Conservation (phyloP, 2,329 filamentous ascomycete genomes). For the Intubia oerlemansii region DNA sequence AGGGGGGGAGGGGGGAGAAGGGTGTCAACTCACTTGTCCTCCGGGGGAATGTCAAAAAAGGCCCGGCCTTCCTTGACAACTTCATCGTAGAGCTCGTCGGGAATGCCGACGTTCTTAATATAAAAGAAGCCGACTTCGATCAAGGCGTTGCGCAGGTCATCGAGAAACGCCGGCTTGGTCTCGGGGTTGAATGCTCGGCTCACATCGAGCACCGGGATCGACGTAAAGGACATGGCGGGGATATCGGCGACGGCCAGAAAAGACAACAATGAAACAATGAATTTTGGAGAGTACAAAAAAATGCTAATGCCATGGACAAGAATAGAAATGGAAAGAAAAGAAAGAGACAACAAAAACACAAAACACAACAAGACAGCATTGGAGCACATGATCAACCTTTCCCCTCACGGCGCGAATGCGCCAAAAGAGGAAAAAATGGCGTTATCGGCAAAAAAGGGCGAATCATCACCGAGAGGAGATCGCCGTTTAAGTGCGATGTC, state of each 20-base stretch:
- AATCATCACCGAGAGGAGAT: too few relatives aligned
- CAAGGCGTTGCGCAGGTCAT: slow-evolving; percentile 49
- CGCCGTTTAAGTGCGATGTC: too few relatives aligned
- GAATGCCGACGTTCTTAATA: slow-evolving; percentile 57
- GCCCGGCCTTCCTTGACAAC: slow-evolving; percentile 46
- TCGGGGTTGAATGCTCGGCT: slow-evolving; percentile 37
- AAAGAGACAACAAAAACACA: too few relatives aligned
- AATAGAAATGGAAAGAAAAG: not conserved
- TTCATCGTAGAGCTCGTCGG: slow-evolving; percentile 37
- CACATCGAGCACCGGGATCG: slow-evolving; percentile 60
- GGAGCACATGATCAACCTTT: too few relatives aligned
- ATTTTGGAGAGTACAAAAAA: not conserved
- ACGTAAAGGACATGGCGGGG: slow-evolving; percentile 41
- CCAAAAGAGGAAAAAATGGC: too few relatives aligned
- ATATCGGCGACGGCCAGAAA: too few relatives aligned
- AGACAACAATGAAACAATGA: too few relatives aligned
- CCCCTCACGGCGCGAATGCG: too few relatives aligned
- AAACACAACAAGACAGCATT: too few relatives aligned
- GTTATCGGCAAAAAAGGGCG: too few relatives aligned
- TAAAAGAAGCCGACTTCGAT: slow-evolving; percentile 82
- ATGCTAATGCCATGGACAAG: not conserved
- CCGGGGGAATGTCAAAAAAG: slow-evolving; percentile 57
- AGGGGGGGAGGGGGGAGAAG: not conserved
- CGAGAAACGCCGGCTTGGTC: slow-evolving; percentile 53
- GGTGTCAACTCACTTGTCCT: slow-evolving; percentile 55